phyloP scores from a whole-genome alignment of 208 protist genomes.

The Trichomonas vaginalis region DNA sequence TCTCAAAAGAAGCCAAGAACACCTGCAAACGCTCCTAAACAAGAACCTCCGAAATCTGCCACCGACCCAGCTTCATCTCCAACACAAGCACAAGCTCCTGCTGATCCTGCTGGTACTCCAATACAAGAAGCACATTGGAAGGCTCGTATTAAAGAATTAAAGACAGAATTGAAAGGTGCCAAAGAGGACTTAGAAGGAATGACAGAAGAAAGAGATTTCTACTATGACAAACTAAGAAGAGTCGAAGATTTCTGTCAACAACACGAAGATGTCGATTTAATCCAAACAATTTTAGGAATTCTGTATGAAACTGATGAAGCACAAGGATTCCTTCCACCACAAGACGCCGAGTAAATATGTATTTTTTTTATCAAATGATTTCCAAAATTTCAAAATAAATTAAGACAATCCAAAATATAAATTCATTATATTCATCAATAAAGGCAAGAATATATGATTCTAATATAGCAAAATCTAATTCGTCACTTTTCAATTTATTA shows the following conservation, averaged over 20 bases:
- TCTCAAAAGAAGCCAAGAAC: not conserved
- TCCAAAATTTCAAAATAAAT: not conserved
- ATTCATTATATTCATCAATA: too few species aligned
- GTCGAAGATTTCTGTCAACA: not conserved
- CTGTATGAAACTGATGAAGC: constrained; percentile 10
- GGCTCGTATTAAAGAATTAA: not conserved
- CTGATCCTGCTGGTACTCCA: not conserved
- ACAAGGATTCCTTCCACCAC: not conserved
- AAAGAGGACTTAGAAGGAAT: not conserved
- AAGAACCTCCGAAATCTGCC: not conserved
- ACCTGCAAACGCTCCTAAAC: not conserved
- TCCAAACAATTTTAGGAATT: not conserved
- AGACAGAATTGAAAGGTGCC: not conserved
- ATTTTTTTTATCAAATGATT: not conserved
- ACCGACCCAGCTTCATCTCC: not conserved
- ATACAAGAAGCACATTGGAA: not conserved
- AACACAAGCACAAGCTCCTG: not conserved
- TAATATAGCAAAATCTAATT: too few species aligned
- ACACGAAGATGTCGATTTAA: not conserved
- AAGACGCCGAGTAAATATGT: not conserved
- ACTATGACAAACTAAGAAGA: not conserved
- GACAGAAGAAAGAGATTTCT: not conserved
- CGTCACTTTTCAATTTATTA: too few species aligned
- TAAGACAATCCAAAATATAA: not conserved
- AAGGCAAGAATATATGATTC: too few species aligned